Percentiles rank a stretch among this genome's conserved stretches.
These are phyloP conservation scores for Boehmeria nivea DNA, from an alignment of 306 rosid genomes.

Conservation along the genomic window DNA sequence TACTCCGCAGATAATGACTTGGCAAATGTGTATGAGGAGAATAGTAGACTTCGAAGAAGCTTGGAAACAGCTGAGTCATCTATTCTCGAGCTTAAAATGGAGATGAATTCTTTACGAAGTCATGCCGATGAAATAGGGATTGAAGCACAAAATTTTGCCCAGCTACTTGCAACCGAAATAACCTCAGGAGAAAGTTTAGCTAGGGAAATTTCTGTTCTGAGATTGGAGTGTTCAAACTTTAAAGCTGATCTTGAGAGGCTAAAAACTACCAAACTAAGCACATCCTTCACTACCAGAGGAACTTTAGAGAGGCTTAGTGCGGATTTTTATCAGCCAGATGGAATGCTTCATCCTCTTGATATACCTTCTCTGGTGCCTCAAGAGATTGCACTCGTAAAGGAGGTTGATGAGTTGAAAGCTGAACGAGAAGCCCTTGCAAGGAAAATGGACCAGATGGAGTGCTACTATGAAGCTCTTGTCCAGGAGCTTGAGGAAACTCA, in stretches of 20 bases:
- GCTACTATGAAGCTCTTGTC: conserved; percentile 97
- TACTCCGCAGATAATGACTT: conserved; percentile 50
- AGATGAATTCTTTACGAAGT: conserved; percentile 57
- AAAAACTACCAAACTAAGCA: conserved; percentile 43
- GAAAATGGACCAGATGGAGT: conserved; percentile 99
- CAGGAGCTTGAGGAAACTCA: conserved; percentile 98
- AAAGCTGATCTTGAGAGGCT: conserved; percentile 64
- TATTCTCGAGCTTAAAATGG: conserved; percentile 62
- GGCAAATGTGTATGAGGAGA: conserved; percentile 63
- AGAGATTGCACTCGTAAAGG: conserved; percentile 70
- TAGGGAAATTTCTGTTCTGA: conserved; percentile 61
- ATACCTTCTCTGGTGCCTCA: conserved; percentile 53
- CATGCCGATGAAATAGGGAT: conserved; percentile 70
- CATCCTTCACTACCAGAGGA: conserved; percentile 36
- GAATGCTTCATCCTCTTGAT: conserved; percentile 45
- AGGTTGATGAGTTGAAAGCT: conserved; percentile 74
- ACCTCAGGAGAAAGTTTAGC: conserved; percentile 68
- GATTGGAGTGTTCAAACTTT: conserved; percentile 70
- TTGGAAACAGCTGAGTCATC: conserved; percentile 76
- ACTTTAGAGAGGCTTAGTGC: conserved; percentile 59
- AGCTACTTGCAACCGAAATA: conserved; percentile 74
- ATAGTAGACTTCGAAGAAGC: conserved; percentile 53
- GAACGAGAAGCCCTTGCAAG: conserved; percentile 72
- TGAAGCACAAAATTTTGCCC: conserved; percentile 53
- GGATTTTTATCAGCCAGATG: conserved; percentile 58